Evolutionary conservation across 148 eudicot species (phyloP).

Genomic region (Agrostemma githago): DNA sequence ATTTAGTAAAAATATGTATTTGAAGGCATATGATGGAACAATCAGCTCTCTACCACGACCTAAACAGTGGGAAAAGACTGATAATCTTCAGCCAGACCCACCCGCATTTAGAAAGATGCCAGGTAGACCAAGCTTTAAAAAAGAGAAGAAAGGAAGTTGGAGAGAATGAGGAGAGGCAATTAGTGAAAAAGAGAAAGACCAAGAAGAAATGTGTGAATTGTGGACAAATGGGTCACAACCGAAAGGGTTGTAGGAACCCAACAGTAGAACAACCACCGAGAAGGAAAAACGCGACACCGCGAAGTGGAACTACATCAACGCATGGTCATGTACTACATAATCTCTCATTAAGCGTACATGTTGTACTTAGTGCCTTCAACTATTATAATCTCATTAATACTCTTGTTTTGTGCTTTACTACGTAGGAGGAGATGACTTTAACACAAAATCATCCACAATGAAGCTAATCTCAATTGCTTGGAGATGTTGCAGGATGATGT

Average conservation of each 20-base stretch:
- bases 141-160: slow-evolving; percentile 3
- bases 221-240: slow-evolving; percentile 3
- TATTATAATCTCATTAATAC: too few species aligned
- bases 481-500: too few species aligned
- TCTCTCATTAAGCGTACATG: too few species aligned
- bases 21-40: neutral
- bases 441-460: too few species aligned
- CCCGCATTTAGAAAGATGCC: neutral
- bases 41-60: neutral
- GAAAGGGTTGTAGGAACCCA: neutral
- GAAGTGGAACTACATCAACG: too few species aligned
- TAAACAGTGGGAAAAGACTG: neutral
- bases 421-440: too few species aligned
- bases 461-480: too few species aligned
- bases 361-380: too few species aligned
- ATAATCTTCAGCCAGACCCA: neutral
- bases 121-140: neutral
- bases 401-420: too few species aligned
- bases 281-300: too few species aligned
- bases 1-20: neutral
- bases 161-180: neutral
- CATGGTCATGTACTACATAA: too few species aligned
- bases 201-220: slow-evolving; percentile 1
- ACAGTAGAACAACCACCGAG: neutral
- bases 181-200: neutral